Percentiles rank a stretch among this genome's conserved stretches.
These are phyloP conservation scores for Grosmannia clavigera DNA, from an alignment of 2,329 filamentous ascomycete genomes.

Conservation along the genomic window DNA sequence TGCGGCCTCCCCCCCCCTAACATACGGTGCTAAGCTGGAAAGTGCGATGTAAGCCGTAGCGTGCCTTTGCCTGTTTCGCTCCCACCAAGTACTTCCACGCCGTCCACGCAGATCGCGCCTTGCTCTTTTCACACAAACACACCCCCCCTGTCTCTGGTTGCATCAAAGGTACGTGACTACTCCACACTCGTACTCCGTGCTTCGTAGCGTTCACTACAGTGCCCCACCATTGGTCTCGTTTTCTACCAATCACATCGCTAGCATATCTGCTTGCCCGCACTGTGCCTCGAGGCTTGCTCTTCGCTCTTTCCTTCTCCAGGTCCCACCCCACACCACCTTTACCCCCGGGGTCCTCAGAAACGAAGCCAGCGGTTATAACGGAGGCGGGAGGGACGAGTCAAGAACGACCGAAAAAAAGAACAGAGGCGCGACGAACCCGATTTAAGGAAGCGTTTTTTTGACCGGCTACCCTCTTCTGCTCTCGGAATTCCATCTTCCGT, in stretches of 20 bases:
- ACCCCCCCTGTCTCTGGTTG: slow-evolving; percentile 3
- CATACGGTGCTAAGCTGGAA: not conserved
- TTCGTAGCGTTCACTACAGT: not conserved
- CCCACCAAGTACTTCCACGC: not conserved
- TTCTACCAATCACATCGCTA: slow-evolving; percentile 5
- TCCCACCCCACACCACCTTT: slow-evolving; percentile 4
- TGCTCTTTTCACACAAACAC: not conserved
- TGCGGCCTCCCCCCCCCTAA: not conserved
- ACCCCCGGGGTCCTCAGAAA: slow-evolving; percentile 6
- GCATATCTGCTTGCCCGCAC: slow-evolving; percentile 1
- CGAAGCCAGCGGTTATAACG: slow-evolving; percentile 5
- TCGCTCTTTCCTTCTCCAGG: slow-evolving; percentile 6
- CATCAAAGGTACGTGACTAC: slow-evolving; percentile 4
- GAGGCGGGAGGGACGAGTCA: slow-evolving; percentile 4
- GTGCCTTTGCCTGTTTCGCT: not conserved
- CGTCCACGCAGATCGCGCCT: not conserved
- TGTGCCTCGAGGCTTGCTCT: slow-evolving; percentile 1
- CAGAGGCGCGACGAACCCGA: not conserved
- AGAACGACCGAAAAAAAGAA: not conserved
- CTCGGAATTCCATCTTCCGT: not conserved
- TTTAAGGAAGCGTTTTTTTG: not conserved
- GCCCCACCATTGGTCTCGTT: not conserved
- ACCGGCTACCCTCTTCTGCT: not conserved
- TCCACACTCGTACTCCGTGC: slow-evolving; percentile 1
- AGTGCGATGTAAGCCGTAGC: not conserved